phyloP scores from a whole-genome alignment of 805 yeast species.

The Isabelozyma pseudorhagii region DNA sequence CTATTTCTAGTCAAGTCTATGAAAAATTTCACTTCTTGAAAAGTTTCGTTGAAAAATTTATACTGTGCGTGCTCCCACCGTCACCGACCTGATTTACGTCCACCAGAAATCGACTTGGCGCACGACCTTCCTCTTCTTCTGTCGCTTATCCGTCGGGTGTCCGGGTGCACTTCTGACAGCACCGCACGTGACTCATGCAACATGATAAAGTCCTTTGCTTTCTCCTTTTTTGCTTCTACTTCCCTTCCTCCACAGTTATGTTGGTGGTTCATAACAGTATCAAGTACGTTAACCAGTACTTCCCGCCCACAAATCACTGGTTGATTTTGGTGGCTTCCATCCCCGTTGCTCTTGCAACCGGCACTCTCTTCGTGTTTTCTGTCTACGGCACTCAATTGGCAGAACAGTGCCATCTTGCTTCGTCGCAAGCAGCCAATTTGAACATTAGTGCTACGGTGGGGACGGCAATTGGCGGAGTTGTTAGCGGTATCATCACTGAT shows the following conservation, averaged over 20 bases:
- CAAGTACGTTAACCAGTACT: slow-evolving; percentile 12
- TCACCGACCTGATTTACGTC: background rate
- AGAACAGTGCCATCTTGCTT: slow-evolving; percentile 22
- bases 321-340: slow-evolving; percentile 20
- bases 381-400: slow-evolving; percentile 32
- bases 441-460: slow-evolving; percentile 30
- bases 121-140: background rate
- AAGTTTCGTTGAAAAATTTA: background rate
- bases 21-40: background rate
- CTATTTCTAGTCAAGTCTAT: slow-evolving; percentile 1
- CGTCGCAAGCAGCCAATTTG: slow-evolving; percentile 27
- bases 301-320: slow-evolving; percentile 27
- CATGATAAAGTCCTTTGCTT: background rate
- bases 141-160: background rate
- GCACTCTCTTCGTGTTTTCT: slow-evolving; percentile 32
- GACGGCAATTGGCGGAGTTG: slow-evolving; percentile 28
- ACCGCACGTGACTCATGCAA: background rate
- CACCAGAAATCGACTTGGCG: background rate
- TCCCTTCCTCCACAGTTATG: slow-evolving; percentile 4
- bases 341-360: slow-evolving; percentile 32
- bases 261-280: slow-evolving; percentile 10
- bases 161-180: background rate
- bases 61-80: background rate
- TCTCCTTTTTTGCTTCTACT: background rate
- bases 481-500: slow-evolving; percentile 32